These are phyloP conservation scores for Cercospora sp. DNA, from an alignment of 2,329 filamentous ascomycete species.

Conservation along the genomic window DNA sequence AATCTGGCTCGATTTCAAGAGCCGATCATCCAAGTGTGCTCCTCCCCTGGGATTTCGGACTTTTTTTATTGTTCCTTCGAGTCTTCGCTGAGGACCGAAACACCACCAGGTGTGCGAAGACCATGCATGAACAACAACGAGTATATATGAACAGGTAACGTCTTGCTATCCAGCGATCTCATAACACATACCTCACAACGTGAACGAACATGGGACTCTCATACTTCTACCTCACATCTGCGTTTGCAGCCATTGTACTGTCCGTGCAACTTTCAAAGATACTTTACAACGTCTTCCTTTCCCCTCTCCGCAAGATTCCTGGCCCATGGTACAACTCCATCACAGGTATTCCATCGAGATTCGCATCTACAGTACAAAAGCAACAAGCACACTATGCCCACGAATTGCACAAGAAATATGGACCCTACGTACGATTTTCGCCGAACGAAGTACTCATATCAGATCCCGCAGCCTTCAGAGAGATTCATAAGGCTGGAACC, in stretches of 20 bases:
- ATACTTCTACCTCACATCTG: background rate
- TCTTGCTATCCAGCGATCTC: background rate
- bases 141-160: background rate
- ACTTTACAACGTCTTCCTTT: constrained; percentile 17
- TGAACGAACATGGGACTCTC: background rate
- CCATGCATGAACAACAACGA: background rate
- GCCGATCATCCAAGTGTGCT: background rate
- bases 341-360: constrained; percentile 12
- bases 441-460: constrained; percentile 34
- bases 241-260: background rate
- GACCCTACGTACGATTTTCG: constrained; percentile 32
- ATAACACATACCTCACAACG: background rate
- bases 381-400: constrained; percentile 42
- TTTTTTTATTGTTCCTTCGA: background rate
- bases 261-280: background rate
- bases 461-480: constrained; percentile 31
- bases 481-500: constrained; percentile 32
- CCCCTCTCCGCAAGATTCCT: constrained; percentile 18
- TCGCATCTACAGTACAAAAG: constrained; percentile 5
- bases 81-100: background rate
- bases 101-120: background rate
- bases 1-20: background rate
- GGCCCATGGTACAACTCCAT: constrained; percentile 21
- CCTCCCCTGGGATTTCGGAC: background rate
- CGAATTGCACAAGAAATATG: constrained; percentile 38